A percentile compares a stretch with the other conserved stretches of the same genome.
Conservation (phyloP, 148 eudicot genomes). For the Polygonum aviculare region DNA sequence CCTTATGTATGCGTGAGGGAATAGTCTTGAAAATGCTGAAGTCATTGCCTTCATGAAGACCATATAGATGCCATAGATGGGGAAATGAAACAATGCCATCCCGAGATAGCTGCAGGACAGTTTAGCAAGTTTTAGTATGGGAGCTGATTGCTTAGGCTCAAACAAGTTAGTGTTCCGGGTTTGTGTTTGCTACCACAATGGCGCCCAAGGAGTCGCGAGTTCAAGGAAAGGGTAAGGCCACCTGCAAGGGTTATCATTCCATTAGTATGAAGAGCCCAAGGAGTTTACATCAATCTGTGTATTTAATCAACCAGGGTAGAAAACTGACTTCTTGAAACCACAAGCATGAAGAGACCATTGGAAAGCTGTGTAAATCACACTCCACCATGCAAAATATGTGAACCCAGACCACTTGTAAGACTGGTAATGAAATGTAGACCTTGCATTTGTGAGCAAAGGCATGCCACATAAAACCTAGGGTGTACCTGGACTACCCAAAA, state of each 20-base stretch:
- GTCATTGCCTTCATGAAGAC: conserved; percentile 47
- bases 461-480: not conserved
- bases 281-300: not conserved
- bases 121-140: not conserved
- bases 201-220: conserved; percentile 72
- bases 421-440: conserved; percentile 27
- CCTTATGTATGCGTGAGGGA: conserved; percentile 54
- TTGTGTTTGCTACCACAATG: conserved; percentile 44
- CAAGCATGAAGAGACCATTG: conserved; percentile 84
- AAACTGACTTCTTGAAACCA: conserved; percentile 48
- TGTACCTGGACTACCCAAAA: too few relatives aligned
- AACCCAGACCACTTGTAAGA: conserved; percentile 66
- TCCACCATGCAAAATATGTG: conserved; percentile 54
- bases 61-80: conserved; percentile 55
- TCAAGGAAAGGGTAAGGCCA: conserved; percentile 99
- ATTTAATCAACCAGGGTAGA: not conserved
- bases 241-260: conserved; percentile 31
- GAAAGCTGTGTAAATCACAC: conserved; percentile 39
- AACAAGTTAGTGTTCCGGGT: not conserved
- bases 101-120: conserved; percentile 53
- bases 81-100: conserved; percentile 54
- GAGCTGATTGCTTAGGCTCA: not conserved
- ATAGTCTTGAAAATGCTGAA: conserved; percentile 39
- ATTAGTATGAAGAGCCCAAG: not conserved
- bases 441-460: not conserved